Evolutionary conservation across 2,329 filamentous ascomycete genomes (phyloP), one percentile per base, ranked within the genome.

Genomic region (Saccharata proteae): DNA sequence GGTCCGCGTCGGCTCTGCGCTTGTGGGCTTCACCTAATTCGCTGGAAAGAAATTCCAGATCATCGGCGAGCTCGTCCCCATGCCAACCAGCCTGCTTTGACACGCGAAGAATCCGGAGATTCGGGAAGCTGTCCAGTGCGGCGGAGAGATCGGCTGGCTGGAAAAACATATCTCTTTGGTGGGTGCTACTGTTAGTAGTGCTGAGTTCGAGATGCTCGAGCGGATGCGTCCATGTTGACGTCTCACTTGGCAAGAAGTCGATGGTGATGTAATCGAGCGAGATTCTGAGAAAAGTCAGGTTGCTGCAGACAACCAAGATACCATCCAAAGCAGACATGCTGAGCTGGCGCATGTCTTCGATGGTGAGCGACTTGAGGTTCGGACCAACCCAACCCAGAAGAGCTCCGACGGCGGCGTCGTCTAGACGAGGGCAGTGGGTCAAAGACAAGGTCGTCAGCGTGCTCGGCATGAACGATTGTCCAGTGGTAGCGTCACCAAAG

Each of bases 201-300:
- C 58, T 54, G 11, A 65, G 47, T 11, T 57, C 54, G 6, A 65
- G 47, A 0, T 34, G 43, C 19, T 53, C 45, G 2, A 65, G 43
- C 2, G 57, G 49, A 15, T 52, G 50, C 5, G 49, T 35, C 0
- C 16, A 15, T 0, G n/a, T n/a, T n/a, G n/a, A n/a, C n/a, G n/a
- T n/a, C n/a, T n/a, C n/a, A n/a, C n/a, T n/a, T n/a, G n/a, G n/a
- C n/a, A 33, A 23, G 18, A 28, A 27, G 23, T 26, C 28, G 25
- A 28, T 47, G 41, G 50, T 58, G 30, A 67, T 58, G 45, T 64
- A 66, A 38, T 65, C 62, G 7, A 63, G 48, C 14, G 59, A 55
- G 26, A 66, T 47, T 38, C 53, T 58, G 2, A 67, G 53, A 14
- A 40, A 38, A 3, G 43, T 44, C 2, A 66, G 43, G 4, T 51